These are phyloP conservation scores for Grigorovia yakushimaensis DNA, from an alignment of 805 yeast species.

Conservation along the genomic window DNA sequence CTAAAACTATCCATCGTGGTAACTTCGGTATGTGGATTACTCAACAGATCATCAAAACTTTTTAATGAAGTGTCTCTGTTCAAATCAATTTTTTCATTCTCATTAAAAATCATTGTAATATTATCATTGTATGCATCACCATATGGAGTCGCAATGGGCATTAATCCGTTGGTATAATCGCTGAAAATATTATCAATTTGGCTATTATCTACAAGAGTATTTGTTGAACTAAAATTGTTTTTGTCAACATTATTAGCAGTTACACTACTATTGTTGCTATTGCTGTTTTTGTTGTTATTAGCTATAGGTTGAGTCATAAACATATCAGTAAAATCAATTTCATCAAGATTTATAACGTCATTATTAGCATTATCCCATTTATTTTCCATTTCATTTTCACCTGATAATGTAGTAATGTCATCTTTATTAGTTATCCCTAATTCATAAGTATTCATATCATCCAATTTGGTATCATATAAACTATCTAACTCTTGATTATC, in stretches of 20 bases:
- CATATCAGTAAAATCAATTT: conserved; percentile 27
- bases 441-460: not conserved
- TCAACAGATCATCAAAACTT: not conserved
- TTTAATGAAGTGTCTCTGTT: not conserved
- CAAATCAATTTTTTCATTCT: not conserved
- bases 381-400: too few relatives aligned
- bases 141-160: not conserved
- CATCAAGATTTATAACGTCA: conserved; percentile 13
- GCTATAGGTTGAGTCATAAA: conserved; percentile 12
- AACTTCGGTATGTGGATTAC: not conserved
- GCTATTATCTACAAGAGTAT: not conserved
- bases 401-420: too few relatives aligned
- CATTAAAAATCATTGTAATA: not conserved
- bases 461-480: too few relatives aligned
- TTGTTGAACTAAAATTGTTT: not conserved
- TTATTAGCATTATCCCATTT: not conserved
- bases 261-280: not conserved
- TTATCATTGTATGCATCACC: not conserved
- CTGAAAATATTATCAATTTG: not conserved
- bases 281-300: not conserved
- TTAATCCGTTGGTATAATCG: not conserved
- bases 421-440: too few relatives aligned
- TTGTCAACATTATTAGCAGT: not conserved
- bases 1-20: not conserved
- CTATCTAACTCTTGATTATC: not conserved